Evolutionary conservation across 768 basidiomycete species (phyloP), one percentile per base, ranked within the genome.

Genomic region (Boletus rufocinnamomeus): DNA sequence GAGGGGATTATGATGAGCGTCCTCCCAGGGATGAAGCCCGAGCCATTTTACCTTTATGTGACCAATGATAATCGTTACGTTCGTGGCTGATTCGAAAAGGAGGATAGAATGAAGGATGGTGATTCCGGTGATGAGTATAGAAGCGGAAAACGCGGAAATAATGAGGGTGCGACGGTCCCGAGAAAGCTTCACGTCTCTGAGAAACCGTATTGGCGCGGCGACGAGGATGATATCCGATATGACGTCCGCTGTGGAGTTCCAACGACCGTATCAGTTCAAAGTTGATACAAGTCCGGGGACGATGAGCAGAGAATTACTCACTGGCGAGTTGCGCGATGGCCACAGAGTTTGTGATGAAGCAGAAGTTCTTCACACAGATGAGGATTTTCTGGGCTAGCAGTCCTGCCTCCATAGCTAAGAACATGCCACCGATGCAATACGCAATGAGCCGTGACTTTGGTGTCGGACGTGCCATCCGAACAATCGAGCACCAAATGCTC

Each of bases 401-500:
- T 11, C 47, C 66, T 23, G 57, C 48, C 21, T 52, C 40, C 60
- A 64, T 66, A 1, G 21, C 45, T n/a, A 62, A 13, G 40, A 71
- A 71, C 30, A 61, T 19, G 21, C 14, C 48, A 19, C 66, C 64
- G 23, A 60, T 61, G 48, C 61, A 43, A 40, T 66, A 64, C 17
- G 63, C 59, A 19, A 59, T 35, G 21, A 62, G 32, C 51, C 62
- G 60, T 27, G 57, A 25, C 30, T 46, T 58, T 44, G 28, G 41
- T 1, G 48, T 28, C 0, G 69, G 69, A 30, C 54, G 60, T 37
- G 57, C 50, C 54, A 71, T 58, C 48, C 69, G 66, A 35, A 63
- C 32, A 17, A 72, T 41, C 4, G 69, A 72, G 38, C 51, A 71
- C 6, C 71, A 41, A 16, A 71, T 71, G 37, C 71, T 72, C 53